A percentile compares a stretch with the other conserved stretches of the same genome.
These are phyloP conservation scores for Scheffersomyces stipitis DNA, from an alignment of 805 yeast species.

Conservation along the genomic window DNA sequence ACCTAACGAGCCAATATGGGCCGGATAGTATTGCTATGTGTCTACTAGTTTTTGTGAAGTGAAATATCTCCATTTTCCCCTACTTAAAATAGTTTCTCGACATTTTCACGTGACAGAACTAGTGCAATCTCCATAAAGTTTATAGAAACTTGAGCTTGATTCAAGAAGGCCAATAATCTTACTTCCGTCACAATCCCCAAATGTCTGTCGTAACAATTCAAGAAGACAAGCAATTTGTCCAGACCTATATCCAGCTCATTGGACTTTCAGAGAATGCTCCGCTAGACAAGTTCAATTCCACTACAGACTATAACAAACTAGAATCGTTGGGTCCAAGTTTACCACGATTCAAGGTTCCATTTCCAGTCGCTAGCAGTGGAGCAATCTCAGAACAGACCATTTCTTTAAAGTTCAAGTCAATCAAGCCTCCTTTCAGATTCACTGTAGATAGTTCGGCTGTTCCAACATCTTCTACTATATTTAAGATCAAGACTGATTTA, in stretches of 20 bases:
- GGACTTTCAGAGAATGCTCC: conserved; percentile 41
- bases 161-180: no score
- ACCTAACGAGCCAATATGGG: no score
- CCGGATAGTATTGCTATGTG: no score
- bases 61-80: no score
- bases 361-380: conserved; percentile 18
- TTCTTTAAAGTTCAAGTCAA: conserved; percentile 53
- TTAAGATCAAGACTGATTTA: conserved; percentile 38
- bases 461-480: conserved; percentile 28
- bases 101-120: no score
- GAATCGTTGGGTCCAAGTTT: conserved; percentile 46
- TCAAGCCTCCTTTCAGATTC: conserved; percentile 70
- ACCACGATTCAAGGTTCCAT: conserved; percentile 42
- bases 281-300: conserved; percentile 29
- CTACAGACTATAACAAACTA: conserved; percentile 28
- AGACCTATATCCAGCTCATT: conserved; percentile 49
- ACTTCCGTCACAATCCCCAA: no score
- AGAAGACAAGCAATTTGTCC: conserved; percentile 46
- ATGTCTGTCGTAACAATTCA: conserved; percentile 2
- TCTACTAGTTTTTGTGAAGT: no score
- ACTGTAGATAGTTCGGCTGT: conserved; percentile 24
- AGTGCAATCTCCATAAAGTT: no score
- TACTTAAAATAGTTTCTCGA: no score
- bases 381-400: conserved; percentile 11
- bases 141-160: no score